Conservation (phyloP, 2,329 filamentous ascomycete genomes). For the Penicillium psychrosexuale region DNA sequence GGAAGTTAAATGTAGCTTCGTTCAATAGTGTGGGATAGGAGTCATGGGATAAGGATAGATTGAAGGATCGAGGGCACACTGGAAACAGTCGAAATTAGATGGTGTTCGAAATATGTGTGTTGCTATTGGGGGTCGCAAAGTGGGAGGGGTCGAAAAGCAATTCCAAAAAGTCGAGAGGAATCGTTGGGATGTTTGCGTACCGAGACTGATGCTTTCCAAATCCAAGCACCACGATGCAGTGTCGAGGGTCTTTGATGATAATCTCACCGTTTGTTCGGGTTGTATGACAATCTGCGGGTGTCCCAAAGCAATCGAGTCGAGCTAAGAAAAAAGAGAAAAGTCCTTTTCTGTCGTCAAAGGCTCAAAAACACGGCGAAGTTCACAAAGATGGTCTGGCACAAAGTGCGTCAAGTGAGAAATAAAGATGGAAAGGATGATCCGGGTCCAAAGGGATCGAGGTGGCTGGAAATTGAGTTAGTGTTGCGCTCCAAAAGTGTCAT, state of each 20-base stretch:
- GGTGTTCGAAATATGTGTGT: conserved; percentile 2
- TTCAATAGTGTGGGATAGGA: conserved; percentile 14
- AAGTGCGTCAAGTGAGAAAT: conserved; percentile 22
- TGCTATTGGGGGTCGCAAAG: conserved; percentile 5
- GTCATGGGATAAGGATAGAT: conserved; percentile 1
- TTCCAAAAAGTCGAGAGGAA: background rate
- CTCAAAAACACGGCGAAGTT: conserved; percentile 17
- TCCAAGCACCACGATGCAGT: background rate
- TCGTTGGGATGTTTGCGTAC: background rate
- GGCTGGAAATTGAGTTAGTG: conserved; percentile 33
- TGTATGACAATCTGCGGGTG: conserved; percentile 14
- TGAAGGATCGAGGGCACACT: background rate
- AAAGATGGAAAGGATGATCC: conserved; percentile 25
- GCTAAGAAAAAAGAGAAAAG: background rate
- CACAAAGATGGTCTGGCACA: conserved; percentile 12
- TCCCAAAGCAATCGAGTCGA: conserved; percentile 15
- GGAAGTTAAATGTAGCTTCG: conserved; percentile 13
- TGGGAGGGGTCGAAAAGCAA: conserved; percentile 21
- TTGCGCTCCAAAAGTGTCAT: conserved; percentile 1
- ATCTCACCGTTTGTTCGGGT: conserved; percentile 3
- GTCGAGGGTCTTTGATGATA: conserved; percentile 1
- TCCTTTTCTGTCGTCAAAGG: conserved; percentile 13
- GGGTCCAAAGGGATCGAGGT: conserved; percentile 35
- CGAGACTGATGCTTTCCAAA: background rate
- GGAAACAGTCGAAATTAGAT: conserved; percentile 10